phyloP scores from a whole-genome alignment of 345 rosid species.

The Heritiera fomes region DNA sequence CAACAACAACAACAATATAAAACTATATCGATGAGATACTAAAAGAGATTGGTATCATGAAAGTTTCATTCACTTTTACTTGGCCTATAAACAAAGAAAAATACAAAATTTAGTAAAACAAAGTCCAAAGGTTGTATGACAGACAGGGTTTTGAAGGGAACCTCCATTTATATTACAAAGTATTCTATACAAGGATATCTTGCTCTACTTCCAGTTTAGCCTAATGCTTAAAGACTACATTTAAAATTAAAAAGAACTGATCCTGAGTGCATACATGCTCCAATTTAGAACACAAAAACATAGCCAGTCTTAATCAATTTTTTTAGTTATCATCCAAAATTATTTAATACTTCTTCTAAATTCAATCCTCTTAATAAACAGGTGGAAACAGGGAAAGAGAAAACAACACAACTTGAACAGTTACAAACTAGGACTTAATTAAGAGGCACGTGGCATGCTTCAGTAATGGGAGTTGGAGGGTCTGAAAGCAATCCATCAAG shows the following conservation, averaged over 20 bases:
- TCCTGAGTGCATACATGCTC: not conserved
- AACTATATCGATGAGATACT: not conserved
- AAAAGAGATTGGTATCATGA: not conserved
- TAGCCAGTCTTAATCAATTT: not conserved
- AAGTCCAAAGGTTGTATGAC: not conserved
- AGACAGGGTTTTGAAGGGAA: not conserved
- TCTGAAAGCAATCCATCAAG: slow-evolving; percentile 36
- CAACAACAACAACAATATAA: too few relatives aligned
- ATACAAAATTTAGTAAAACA: not conserved
- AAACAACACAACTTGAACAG: not conserved
- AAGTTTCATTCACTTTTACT: not conserved
- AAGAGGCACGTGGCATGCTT: slow-evolving; percentile 24
- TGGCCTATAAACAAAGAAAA: not conserved
- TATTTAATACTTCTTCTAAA: not conserved
- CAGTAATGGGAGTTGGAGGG: slow-evolving; percentile 28
- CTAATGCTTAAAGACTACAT: not conserved
- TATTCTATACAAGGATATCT: not conserved
- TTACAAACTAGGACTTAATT: not conserved
- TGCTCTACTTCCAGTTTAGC: not conserved
- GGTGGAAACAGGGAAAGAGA: not conserved
- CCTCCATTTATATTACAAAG: not conserved
- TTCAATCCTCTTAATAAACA: not conserved
- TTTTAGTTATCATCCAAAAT: not conserved
- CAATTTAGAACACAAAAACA: not conserved
- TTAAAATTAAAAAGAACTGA: not conserved